phyloP scores from a whole-genome alignment of 2,329 filamentous ascomycete genomes.

The Stachybotrys chartarum region DNA sequence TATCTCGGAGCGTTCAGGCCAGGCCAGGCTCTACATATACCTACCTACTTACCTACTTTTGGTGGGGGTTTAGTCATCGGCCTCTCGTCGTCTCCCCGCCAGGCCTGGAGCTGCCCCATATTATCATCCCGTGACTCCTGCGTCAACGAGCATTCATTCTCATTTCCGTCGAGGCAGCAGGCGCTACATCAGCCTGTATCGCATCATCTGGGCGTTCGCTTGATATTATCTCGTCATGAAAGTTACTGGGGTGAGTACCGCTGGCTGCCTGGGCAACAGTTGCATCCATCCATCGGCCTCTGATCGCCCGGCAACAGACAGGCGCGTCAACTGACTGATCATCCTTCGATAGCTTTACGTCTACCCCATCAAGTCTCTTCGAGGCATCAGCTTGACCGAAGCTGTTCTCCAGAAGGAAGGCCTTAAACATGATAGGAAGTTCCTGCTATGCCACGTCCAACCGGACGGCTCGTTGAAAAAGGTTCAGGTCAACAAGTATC shows the following conservation, averaged over 20 bases:
- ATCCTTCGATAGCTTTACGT: conserved; percentile 45
- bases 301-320: neutral
- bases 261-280: neutral
- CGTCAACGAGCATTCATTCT: no score
- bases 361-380: conserved; percentile 70
- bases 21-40: neutral
- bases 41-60: neutral
- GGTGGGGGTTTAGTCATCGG: neutral
- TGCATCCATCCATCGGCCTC: neutral
- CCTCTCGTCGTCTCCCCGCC: neutral
- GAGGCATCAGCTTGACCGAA: conserved; percentile 46
- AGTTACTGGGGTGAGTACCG: conserved; percentile 18
- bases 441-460: conserved; percentile 58
- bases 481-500: conserved; percentile 51
- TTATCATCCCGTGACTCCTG: no score
- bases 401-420: conserved; percentile 55
- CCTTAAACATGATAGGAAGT: conserved; percentile 58
- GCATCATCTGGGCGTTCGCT: neutral
- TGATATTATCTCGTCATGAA: conserved; percentile 13
- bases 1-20: no score
- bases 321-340: neutral
- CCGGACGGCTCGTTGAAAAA: conserved; percentile 37
- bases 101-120: neutral
- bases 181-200: no score
- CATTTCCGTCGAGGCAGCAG: no score